These are phyloP conservation scores for Vitis labrusca DNA, from an alignment of 164 flowering plant genomes.

Conservation along the genomic window DNA sequence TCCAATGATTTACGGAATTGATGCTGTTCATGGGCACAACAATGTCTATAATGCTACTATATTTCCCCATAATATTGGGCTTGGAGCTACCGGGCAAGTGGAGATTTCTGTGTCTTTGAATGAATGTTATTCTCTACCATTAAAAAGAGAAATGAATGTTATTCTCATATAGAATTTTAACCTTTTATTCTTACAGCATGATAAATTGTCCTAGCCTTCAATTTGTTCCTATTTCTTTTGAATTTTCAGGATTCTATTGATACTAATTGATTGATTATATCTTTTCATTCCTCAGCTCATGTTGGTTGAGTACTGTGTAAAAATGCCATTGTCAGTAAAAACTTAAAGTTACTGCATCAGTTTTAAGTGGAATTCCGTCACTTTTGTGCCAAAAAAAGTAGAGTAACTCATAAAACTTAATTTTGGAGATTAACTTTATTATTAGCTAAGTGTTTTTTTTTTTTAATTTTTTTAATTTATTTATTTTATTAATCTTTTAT, in stretches of 20 bases:
- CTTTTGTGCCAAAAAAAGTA: too few relatives aligned
- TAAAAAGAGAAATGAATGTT: not conserved
- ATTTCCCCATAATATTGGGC: conserved; percentile 61
- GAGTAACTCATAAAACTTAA: too few relatives aligned
- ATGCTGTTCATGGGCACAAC: conserved; percentile 68
- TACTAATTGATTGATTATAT: too few relatives aligned
- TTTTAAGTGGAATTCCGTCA: too few relatives aligned
- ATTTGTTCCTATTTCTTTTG: too few relatives aligned
- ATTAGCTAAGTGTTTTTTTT: not conserved
- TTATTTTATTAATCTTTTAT: not conserved
- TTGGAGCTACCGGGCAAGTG: conserved; percentile 58
- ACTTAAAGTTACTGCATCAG: too few relatives aligned
- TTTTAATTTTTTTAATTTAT: not conserved
- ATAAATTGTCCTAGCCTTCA: too few relatives aligned
- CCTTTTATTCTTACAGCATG: not conserved
- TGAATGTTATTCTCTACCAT: not conserved
- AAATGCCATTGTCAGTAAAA: too few relatives aligned
- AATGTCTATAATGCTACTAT: conserved; percentile 63
- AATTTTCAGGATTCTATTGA: too few relatives aligned
- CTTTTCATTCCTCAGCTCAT: too few relatives aligned
- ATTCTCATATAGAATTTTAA: not conserved
- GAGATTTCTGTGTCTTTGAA: not conserved
- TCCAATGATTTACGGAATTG: conserved; percentile 63
- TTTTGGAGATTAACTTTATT: too few relatives aligned
- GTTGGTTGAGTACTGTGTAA: too few relatives aligned